Base-by-base conservation (phyloP, 306 rosid species). In the Macrotyloma uniflorum region DNA sequence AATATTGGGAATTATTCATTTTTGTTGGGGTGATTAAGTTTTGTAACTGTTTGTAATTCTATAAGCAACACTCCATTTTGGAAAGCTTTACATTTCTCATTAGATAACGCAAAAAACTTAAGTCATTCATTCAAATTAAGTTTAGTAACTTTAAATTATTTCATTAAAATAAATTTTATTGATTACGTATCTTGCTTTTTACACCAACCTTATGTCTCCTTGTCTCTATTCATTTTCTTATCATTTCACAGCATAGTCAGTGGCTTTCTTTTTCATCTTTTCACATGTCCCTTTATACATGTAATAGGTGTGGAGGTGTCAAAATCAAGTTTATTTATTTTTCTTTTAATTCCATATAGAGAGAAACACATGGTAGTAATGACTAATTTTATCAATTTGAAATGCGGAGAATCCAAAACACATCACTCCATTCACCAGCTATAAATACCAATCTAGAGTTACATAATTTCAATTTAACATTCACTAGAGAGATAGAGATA, bases 361-460 rank as follows among this genome's bases (percentile, higher is more conserved):
- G 87, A 92, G 69, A n/a, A n/a, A 72, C 22, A 68, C 61, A 85
- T 51, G 74, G 79, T 55, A 59, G 84, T 16, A 24, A 42, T 68
- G 70, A 32, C 30, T 65, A 42, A 15, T 46, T 68, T 30, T 46
- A 77, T 53, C 49, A 77, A 82, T 55, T 67, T 18, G 8, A 85
- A 72, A 74, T 61, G n/a, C n/a, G 74, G 68, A 58, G 74, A 70
- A 38, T 71, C 70, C 75, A 71, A 64, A 35, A 49, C 57, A 61
- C 67, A 42, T 33, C 13, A 32, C 79, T 79, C 70, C 32, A 74
- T 49, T 78, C 85, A 66, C 88, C 78, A 42, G 28, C 92, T 82
- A 88, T 88, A 89, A 88, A 88, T 83, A 80, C 77, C 82, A 68
- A 72, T 83, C 85, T 51, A 82, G 33, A 50, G n/a, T 26, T 22